phyloP scores from a whole-genome alignment of 2,329 filamentous ascomycete species.

The Coniochaeta pulveracea region DNA sequence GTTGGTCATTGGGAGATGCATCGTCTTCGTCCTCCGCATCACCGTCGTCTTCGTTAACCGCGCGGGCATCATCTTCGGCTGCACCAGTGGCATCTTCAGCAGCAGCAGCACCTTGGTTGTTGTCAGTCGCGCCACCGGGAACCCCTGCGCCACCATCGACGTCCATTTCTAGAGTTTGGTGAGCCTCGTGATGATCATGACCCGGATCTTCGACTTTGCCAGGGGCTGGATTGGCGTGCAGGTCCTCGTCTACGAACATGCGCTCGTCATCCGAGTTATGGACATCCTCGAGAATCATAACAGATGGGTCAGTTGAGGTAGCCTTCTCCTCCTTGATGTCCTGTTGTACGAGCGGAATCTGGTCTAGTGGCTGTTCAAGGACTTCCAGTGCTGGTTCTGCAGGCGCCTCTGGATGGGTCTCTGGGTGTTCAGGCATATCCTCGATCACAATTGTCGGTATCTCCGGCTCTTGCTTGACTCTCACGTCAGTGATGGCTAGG shows the following conservation, averaged over 20 bases:
- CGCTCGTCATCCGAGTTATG: too few relatives aligned
- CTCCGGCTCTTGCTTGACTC: neutral
- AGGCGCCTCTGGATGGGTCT: too few relatives aligned
- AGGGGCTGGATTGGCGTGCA: too few relatives aligned
- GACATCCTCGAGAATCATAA: neutral
- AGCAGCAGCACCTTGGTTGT: neutral
- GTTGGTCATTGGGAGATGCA: neutral
- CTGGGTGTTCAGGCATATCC: too few relatives aligned
- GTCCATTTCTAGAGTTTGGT: too few relatives aligned
- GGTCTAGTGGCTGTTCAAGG: too few relatives aligned
- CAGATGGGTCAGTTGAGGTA: neutral
- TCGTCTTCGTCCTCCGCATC: neutral
- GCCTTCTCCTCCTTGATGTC: too few relatives aligned
- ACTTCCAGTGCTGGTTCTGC: too few relatives aligned
- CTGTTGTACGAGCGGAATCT: too few relatives aligned
- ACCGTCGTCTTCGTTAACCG: neutral
- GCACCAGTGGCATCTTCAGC: neutral
- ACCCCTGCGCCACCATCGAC: neutral
- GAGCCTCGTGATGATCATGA: too few relatives aligned
- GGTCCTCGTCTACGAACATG: constrained; percentile 2
- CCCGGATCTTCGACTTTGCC: too few relatives aligned
- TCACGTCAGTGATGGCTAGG: neutral
- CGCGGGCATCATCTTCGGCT: neutral
- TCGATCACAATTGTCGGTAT: too few relatives aligned
- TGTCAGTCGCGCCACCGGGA: neutral